Conservation (phyloP, 148 eudicot species). For the Persicaria tinctoria region DNA sequence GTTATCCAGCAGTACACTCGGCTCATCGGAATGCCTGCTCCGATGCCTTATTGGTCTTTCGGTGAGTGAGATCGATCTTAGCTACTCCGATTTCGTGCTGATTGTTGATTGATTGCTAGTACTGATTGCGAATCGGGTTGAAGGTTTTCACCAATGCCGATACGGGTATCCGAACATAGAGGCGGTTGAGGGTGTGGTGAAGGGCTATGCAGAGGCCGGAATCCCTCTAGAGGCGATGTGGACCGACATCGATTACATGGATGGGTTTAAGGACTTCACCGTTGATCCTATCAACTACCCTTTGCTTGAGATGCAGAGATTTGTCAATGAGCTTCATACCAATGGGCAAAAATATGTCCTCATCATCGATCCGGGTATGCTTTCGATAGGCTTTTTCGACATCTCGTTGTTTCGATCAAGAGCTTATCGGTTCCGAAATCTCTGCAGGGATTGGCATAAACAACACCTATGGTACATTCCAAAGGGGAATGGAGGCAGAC, state of each 20-base stretch:
- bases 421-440: background rate
- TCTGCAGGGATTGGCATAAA: slow-evolving; percentile 26
- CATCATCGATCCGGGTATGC: slow-evolving; percentile 42
- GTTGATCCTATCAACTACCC: slow-evolving; percentile 41
- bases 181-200: slow-evolving; percentile 33
- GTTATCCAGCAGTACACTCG: slow-evolving; percentile 46
- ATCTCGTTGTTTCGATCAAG: background rate
- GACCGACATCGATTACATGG: slow-evolving; percentile 58
- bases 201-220: slow-evolving; percentile 22
- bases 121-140: background rate
- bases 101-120: no score
- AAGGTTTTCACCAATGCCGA: slow-evolving; percentile 53
- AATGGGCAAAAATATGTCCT: slow-evolving; percentile 42
- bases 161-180: slow-evolving; percentile 32
- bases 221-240: slow-evolving; percentile 54
- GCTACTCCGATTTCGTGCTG: no score
- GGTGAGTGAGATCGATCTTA: slow-evolving; percentile 22
- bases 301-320: slow-evolving; percentile 29
- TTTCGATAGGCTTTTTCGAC: background rate
- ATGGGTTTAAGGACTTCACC: slow-evolving; percentile 41
- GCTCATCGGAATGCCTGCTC: slow-evolving; percentile 41
- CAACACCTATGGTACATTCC: slow-evolving; percentile 28
- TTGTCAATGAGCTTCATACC: slow-evolving; percentile 29
- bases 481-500: slow-evolving; percentile 35
- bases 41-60: slow-evolving; percentile 60